Conservation (phyloP, 2,329 filamentous ascomycete species). For the Cercospora zeina region DNA sequence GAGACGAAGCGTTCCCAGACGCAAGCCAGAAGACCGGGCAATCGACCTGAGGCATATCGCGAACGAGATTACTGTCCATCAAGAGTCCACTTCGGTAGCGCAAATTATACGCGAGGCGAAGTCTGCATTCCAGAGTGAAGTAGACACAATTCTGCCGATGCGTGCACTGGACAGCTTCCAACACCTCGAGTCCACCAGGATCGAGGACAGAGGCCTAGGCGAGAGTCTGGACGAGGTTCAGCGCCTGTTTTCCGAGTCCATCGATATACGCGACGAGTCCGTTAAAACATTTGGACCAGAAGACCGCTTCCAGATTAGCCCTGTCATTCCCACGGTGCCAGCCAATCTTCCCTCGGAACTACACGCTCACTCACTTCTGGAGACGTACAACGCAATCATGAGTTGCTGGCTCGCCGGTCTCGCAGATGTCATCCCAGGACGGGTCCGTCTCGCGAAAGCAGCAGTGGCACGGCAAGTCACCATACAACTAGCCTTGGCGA, state of each 20-base stretch:
- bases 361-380: constrained; percentile 2
- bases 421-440: constrained; percentile 29
- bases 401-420: constrained; percentile 33
- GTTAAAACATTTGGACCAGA: neutral
- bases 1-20: neutral
- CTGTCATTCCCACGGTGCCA: neutral
- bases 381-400: constrained; percentile 33
- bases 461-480: constrained; percentile 36
- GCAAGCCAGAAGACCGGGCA: neutral
- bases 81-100: neutral
- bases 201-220: neutral
- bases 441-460: constrained; percentile 38
- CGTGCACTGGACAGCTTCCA: constrained; percentile 19
- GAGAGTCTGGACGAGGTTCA: neutral
- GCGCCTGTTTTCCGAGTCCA: neutral
- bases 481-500: constrained; percentile 43
- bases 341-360: constrained; percentile 3
- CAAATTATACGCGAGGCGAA: constrained; percentile 27
- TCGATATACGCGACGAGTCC: neutral
- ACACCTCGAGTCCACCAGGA: neutral
- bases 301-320: neutral
- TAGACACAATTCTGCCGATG: constrained; percentile 10
- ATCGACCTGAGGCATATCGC: constrained; percentile 1
- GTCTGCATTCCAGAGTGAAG: constrained; percentile 35
- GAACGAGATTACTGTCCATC: neutral